These are phyloP conservation scores for Warburgia ugandensis DNA, from an alignment of 164 flowering plant species.

Conservation along the genomic window DNA sequence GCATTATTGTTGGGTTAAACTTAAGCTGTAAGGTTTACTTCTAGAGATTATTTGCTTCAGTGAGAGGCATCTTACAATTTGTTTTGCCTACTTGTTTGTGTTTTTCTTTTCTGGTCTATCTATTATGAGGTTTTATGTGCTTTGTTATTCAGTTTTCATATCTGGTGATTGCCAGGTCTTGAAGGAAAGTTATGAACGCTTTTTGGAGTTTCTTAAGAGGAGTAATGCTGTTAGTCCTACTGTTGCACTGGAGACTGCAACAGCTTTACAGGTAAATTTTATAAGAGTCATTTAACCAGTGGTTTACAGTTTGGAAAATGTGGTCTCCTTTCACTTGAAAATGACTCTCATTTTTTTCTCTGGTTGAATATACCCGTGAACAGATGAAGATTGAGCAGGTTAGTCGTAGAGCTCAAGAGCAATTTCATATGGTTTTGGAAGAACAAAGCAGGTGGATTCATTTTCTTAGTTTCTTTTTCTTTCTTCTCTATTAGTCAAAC, in stretches of 20 bases:
- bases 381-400: slow-evolving; percentile 93
- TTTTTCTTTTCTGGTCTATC: no score
- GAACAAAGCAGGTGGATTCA: slow-evolving; percentile 88
- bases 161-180: slow-evolving; percentile 69
- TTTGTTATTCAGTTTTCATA: neutral
- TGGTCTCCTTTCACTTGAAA: no score
- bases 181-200: slow-evolving; percentile 76
- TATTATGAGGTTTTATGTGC: neutral
- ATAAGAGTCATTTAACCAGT: slow-evolving; percentile 1
- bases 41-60: no score
- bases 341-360: neutral
- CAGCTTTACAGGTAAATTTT: slow-evolving; percentile 81
- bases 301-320: neutral
- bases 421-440: slow-evolving; percentile 90
- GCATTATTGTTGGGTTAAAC: no score
- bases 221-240: slow-evolving; percentile 93
- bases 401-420: slow-evolving; percentile 96
- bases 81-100: no score
- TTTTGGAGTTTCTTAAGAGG: slow-evolving; percentile 71
- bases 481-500: neutral
- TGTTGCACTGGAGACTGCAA: slow-evolving; percentile 91
- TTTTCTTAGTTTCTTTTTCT: slow-evolving; percentile 6
- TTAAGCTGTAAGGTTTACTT: no score
- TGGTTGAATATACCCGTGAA: neutral
- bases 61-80: no score